Base-by-base conservation (phyloP, 1,139 yeast genomes). In the Chernovozyma aurita region DNA sequence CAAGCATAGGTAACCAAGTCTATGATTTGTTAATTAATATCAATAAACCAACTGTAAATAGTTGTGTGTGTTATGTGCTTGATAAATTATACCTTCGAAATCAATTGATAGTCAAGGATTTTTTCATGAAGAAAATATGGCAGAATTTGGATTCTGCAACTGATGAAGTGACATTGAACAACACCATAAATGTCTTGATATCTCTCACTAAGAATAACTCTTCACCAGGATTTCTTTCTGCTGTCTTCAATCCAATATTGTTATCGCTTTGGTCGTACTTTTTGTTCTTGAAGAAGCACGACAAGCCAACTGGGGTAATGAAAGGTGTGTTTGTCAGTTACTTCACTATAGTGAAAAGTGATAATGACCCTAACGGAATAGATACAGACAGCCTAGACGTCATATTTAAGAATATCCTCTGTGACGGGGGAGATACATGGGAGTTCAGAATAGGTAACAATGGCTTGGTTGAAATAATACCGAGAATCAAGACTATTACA, bases 201-300 rank as follows among this genome's bases (percentile, higher is more conserved):
- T 78, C 92, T 0, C 48, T 86, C 11, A 61, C 83, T 0, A 78
- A 78, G 48, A 77, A 73, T 43, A 65, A 70, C 2, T 55, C 65
- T n/a, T 48, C 71, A 1, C 46, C 55, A 0, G 74, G 70, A 2
- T 56, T 85, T 7, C 48, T 74, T 14, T 44, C 45, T 16, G 64
- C 58, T 7, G 42, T 79, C 4, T 65, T 79, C 35, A 45, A 57
- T 13, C 80, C 74, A 2, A 60, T 81, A 21, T 29, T 71, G 27
- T 42, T 70, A 31, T 53, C 71, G 1, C 39, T 86, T 16, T 87
- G 95, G 95, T 64, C 75, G 1, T 79, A 82, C 48, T 61, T 70
- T 28, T 56, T 75, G 24, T 83, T 73, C 50, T 61, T 80, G 35
- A 62, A 61, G 31, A 59, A 58, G 22, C 47, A 62, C 8, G 59